Conservation (phyloP, 257 asterid genomes). For the Fraxinus quadrangulata region DNA sequence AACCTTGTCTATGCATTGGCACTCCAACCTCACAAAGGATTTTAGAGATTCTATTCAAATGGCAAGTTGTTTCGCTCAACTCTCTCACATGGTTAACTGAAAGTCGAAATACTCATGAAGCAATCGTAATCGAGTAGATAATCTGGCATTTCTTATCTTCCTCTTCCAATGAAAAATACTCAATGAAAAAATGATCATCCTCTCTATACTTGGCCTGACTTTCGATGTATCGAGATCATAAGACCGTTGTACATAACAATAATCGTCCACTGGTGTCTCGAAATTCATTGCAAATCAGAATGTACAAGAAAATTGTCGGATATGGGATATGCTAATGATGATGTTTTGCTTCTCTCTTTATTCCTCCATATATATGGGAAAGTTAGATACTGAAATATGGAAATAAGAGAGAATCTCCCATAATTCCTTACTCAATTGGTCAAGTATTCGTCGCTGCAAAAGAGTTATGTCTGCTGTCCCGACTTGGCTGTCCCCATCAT, state of each 20-base stretch:
- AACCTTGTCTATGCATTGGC: constrained; percentile 29
- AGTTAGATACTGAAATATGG: too few relatives aligned
- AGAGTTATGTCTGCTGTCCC: too few relatives aligned
- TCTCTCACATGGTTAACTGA: constrained; percentile 31
- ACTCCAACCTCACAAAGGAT: constrained; percentile 26
- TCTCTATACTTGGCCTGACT: too few relatives aligned
- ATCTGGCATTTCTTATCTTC: neutral
- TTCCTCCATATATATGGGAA: too few relatives aligned
- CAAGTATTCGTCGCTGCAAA: too few relatives aligned
- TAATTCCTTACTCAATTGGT: too few relatives aligned
- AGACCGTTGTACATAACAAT: constrained; percentile 12
- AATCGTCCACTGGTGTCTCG: neutral
- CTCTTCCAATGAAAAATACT: neutral
- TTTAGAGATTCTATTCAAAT: constrained; percentile 1
- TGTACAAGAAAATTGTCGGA: too few relatives aligned
- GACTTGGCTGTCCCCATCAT: too few relatives aligned
- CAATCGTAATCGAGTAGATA: constrained; percentile 1
- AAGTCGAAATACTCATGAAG: neutral
- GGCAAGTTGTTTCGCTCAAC: constrained; percentile 14
- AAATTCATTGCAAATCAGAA: neutral
- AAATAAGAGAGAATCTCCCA: neutral
- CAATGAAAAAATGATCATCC: constrained; percentile 20
- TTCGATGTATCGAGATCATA: neutral
- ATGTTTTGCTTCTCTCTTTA: too few relatives aligned
- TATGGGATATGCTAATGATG: too few relatives aligned